A percentile compares a stretch with the other conserved stretches of the same genome.
Conservation (phyloP, 1,284 basidiomycete genomes). For the Heimioporus retisporus region DNA sequence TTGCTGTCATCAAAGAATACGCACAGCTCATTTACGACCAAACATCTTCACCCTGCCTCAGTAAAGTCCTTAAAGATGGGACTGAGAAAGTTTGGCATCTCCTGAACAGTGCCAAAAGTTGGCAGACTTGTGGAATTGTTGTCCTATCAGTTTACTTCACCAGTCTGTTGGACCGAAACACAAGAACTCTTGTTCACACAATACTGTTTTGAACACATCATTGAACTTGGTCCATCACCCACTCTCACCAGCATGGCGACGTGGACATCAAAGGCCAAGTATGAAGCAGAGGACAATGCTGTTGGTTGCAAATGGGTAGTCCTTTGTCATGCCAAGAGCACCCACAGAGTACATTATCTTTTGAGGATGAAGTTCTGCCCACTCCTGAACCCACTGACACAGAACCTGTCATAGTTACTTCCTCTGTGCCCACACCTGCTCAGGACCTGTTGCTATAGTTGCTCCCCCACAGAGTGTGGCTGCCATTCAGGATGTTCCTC, state of each 20-base stretch:
- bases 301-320: conserved; percentile 85
- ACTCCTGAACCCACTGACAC: conserved; percentile 56
- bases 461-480: conserved; percentile 74
- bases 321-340: conserved; percentile 95
- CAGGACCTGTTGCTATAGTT: conserved; percentile 55
- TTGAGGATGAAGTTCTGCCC: conserved; percentile 86
- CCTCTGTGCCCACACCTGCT: conserved; percentile 56
- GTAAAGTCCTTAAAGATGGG: conserved; percentile 96
- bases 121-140: conserved; percentile 97
- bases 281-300: conserved; percentile 92
- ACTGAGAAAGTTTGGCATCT: conserved; percentile 90
- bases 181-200: conserved; percentile 94
- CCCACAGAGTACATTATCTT: conserved; percentile 99
- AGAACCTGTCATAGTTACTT: conserved; percentile 54
- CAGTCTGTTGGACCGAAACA: conserved; percentile 99
- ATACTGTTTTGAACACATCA: conserved; percentile 94
- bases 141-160: conserved; percentile 97
- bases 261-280: conserved; percentile 96
- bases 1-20: conserved; percentile 90
- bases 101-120: conserved; percentile 90
- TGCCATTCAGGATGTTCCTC: conserved; percentile 89
- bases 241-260: conserved; percentile 97
- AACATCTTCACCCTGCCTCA: conserved; percentile 93
- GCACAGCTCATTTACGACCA: conserved; percentile 96
- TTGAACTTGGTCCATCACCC: conserved; percentile 97